These are phyloP conservation scores for Hortaea werneckii DNA, from an alignment of 2,329 filamentous ascomycete species.

Conservation along the genomic window DNA sequence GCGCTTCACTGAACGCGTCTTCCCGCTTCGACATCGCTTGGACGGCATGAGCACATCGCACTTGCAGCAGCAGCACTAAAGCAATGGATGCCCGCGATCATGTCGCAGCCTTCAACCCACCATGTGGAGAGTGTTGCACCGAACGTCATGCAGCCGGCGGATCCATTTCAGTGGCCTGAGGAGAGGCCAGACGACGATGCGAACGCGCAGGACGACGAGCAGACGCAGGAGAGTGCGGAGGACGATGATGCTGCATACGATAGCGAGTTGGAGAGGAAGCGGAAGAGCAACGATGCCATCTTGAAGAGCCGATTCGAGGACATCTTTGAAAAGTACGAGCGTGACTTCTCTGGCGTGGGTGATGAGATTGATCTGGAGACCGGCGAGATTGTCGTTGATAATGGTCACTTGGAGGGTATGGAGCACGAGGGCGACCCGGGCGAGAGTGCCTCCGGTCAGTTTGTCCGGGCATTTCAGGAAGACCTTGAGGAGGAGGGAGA, in stretches of 20 bases:
- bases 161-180: neutral
- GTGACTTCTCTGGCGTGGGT: conserved; percentile 70
- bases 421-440: conserved; percentile 45
- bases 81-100: neutral
- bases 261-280: conserved; percentile 13
- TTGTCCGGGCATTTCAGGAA: conserved; percentile 22
- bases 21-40: neutral
- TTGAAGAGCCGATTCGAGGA: conserved; percentile 77
- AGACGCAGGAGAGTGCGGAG: neutral
- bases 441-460: conserved; percentile 17
- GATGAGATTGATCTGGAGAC: conserved; percentile 84
- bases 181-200: neutral
- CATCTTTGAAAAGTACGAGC: conserved; percentile 66
- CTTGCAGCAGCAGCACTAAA: neutral
- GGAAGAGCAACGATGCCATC: conserved; percentile 51
- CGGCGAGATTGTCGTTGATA: conserved; percentile 76
- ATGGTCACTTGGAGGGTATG: conserved; percentile 69
- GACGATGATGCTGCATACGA: neutral
- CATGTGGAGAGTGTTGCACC: neutral
- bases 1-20: neutral
- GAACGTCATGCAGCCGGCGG: neutral
- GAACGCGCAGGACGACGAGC: neutral
- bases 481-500: conserved; percentile 24
- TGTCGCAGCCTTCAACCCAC: neutral
- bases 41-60: neutral